These are phyloP conservation scores for Rhodotorula sp. DNA, from an alignment of 1,284 basidiomycete genomes.

Conservation along the genomic window DNA sequence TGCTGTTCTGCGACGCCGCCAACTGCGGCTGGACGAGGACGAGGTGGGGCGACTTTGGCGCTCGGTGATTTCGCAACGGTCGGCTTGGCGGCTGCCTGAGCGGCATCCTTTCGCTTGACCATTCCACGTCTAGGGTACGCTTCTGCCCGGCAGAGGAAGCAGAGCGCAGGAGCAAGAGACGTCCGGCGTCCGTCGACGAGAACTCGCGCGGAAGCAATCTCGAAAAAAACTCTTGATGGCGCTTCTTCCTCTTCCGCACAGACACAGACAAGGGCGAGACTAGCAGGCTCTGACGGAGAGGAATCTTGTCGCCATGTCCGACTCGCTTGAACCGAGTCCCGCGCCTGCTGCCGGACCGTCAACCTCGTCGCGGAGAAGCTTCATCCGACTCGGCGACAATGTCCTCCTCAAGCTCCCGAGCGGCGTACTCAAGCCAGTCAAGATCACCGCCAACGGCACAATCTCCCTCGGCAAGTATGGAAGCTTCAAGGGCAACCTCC, in stretches of 20 bases:
- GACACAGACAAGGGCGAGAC: too few relatives aligned
- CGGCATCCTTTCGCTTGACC: conserved; percentile 5
- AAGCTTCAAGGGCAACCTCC: conserved; percentile 64
- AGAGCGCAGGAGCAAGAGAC: too few relatives aligned
- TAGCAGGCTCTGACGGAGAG: too few relatives aligned
- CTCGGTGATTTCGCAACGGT: background rate
- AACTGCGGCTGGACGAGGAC: background rate
- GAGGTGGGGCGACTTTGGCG: background rate
- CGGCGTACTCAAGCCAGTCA: conserved; percentile 65
- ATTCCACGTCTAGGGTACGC: background rate
- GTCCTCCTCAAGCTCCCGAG: conserved; percentile 67
- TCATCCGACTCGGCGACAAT: conserved; percentile 62
- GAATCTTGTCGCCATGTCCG: background rate
- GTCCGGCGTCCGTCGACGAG: background rate
- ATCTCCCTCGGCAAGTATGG: conserved; percentile 71
- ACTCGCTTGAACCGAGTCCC: background rate
- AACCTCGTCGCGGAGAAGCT: background rate
- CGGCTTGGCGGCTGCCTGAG: background rate
- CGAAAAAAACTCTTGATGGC: too few relatives aligned
- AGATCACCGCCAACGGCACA: conserved; percentile 57
- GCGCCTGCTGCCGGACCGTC: background rate
- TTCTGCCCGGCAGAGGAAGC: too few relatives aligned
- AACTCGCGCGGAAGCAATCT: background rate
- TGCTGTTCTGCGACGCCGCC: too few relatives aligned
- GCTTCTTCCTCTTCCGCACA: too few relatives aligned